Evolutionary conservation across 257 asterid genomes (phyloP), one percentile per base, ranked within the genome.

Genomic region (Ophiorrhiza pumila): DNA sequence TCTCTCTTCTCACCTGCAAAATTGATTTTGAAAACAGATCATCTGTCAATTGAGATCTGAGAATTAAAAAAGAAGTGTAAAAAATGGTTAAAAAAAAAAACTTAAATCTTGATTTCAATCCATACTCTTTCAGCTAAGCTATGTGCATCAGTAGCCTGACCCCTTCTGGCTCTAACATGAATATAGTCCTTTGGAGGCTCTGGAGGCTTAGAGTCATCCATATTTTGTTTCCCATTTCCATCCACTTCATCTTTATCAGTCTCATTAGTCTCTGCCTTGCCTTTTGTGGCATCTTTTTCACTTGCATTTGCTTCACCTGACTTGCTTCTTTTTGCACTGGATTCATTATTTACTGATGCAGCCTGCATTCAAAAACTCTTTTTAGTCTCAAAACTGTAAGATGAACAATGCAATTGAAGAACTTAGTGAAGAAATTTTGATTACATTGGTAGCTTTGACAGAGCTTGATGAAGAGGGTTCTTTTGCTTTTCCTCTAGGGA

Each of bases 151-250:
- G 98, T 93, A 20, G 98, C 98, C 46, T 93, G 93, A 22, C 98
- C 98, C 66, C 98, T 86, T 82, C 98, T 87, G 8, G 98, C 98
- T 82, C 98, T 87, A 37, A 93, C 98, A 83, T 93, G 98, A 78
- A 93, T 93, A 55, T 89, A 93, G 68, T 92, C 98, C 83, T 90
- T 90, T 32, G 87, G 90, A 41, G 96, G 79, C 82, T 88, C 96
- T 46, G 85, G 58, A 61, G 73, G 74, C 81, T 80, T 84, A 53
- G 76, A 69, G 69, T 76, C 70, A 29, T 78, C 85, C 41, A 78
- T 80, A 41, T 41, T 72, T 67, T 66, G 77, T 73, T 78, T 78
- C 72, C 71, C 49, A 22, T 61, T 77, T 32, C 76, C 80, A 66
- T 61, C 65, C 41, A 35, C 74, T 62, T 68, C 68, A 69, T 68